Evolutionary conservation across 192 early-diverging fungal species (phyloP).

Genomic region (Backusella tuberculispora): DNA sequence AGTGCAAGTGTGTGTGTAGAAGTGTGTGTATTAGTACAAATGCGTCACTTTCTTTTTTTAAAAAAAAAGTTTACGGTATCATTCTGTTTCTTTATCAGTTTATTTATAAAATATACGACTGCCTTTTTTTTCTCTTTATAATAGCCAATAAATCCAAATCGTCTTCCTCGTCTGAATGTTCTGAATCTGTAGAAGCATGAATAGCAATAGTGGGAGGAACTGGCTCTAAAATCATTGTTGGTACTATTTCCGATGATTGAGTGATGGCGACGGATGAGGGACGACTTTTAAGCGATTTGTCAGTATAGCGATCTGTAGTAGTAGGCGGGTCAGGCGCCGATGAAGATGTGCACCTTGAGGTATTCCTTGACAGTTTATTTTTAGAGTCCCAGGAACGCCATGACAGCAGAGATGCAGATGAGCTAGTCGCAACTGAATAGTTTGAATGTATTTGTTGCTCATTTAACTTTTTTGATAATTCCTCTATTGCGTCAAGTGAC

Average conservation of each 20-base stretch:
- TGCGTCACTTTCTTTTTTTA: background rate
- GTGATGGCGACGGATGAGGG: background rate
- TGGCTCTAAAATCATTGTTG: background rate
- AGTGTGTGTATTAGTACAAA: background rate
- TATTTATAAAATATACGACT: background rate
- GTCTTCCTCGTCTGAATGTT: slow-evolving; percentile 5
- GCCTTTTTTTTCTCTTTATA: slow-evolving; percentile 17
- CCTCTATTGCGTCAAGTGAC: background rate
- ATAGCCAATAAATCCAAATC: slow-evolving; percentile 17
- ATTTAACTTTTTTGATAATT: background rate
- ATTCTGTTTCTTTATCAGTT: background rate
- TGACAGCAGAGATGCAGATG: slow-evolving; percentile 20
- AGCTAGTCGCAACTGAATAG: slow-evolving; percentile 17
- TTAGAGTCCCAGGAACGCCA: slow-evolving; percentile 30
- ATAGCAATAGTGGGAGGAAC: background rate
- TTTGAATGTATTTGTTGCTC: slow-evolving; percentile 4
- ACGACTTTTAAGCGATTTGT: background rate
- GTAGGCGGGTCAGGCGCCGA: slow-evolving; percentile 18
- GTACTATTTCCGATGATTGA: background rate
- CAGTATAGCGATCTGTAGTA: background rate
- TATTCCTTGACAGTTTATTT: slow-evolving; percentile 30
- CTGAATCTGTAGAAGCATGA: background rate
- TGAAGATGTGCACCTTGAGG: slow-evolving; percentile 24
- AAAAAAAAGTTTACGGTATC: background rate
- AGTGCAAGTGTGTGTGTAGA: background rate